Base-by-base conservation (phyloP, 345 rosid species). In the Gossypium turneri region DNA sequence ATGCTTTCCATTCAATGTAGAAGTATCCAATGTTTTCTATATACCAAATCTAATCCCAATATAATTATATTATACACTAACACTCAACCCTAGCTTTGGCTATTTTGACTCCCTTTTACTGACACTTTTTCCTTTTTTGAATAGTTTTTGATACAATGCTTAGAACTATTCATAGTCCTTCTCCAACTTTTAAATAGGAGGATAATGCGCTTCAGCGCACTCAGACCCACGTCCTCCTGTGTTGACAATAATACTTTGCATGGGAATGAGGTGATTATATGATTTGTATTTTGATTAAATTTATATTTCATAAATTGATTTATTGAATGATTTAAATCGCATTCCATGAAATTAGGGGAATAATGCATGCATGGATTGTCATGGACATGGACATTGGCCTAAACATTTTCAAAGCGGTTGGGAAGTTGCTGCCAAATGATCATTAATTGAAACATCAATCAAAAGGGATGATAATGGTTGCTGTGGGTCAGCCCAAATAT, bases 181-280 rank as follows among this genome's bases (percentile, higher is more conserved):
- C 1, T 4, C 1, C 1, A 29, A 29, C 5, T 1, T 3, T 29
- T 29, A 29, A 29, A 34, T 34, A 34, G 1, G 0, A 34, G 1
- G 0, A 34, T 4, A 34, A 34, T 34, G 7, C 7, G 38, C 0
- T 34, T 34, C 5, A 34, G 1, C 7, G 1, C 0, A 4, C 7
- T 34, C 0, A 1, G 4, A 4, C 1, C 0, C 0, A 4, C 0
- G 0, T 34, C 0, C 1, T 34, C 1, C 6, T 34, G 1, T 34
- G 1, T 4, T 34, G 1, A 34, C 0, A 4, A 34, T 4, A 34
- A 34, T 34, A 34, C 0, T 29, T 3, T 29, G 0, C 1, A 29
- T 29, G 7, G 27, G 17, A 3, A n/a, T 20, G 5, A 65, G 12
- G 1, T 34, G 6, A 34, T 5, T 34, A 34, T 4, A 5, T 5